These are phyloP conservation scores for Quercus berberidifolia DNA, from an alignment of 306 rosid species.

Conservation along the genomic window DNA sequence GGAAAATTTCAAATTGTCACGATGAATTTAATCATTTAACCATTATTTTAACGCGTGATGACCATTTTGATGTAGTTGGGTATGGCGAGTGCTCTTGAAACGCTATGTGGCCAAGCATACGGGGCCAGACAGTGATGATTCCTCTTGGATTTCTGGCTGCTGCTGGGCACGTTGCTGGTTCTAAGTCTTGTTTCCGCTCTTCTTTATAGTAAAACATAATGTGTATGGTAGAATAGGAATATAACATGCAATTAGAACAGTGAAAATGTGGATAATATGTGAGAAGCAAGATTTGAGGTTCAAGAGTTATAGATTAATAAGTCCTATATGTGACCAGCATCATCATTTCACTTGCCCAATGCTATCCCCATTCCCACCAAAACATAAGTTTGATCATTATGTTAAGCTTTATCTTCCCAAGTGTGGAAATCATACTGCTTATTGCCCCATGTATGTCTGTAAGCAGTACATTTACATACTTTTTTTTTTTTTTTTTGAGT, in stretches of 20 bases:
- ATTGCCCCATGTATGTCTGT: too few species aligned
- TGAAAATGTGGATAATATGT: background rate
- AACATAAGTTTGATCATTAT: background rate
- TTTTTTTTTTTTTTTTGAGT: background rate
- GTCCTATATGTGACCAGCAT: background rate
- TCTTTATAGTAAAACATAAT: background rate
- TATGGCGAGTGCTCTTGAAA: conserved; percentile 80
- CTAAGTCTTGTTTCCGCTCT: conserved; percentile 3
- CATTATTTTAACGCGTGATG: too few species aligned
- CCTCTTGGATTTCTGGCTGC: conserved; percentile 74
- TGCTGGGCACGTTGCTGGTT: conserved; percentile 51
- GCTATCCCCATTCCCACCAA: background rate
- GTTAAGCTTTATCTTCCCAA: background rate
- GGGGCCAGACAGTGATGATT: conserved; percentile 65
- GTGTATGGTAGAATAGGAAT: background rate
- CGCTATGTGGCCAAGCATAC: conserved; percentile 71
- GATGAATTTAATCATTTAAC: too few species aligned
- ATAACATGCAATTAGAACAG: background rate
- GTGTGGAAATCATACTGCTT: background rate
- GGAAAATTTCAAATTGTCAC: too few species aligned
- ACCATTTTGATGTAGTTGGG: conserved; percentile 41
- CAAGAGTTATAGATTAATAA: background rate
- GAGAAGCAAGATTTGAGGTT: background rate
- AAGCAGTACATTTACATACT: too few species aligned
- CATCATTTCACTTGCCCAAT: background rate